Evolutionary conservation across 2,329 filamentous ascomycete genomes (phyloP), one percentile per base, ranked within the genome.

Genomic region (Diaporthe sp.): DNA sequence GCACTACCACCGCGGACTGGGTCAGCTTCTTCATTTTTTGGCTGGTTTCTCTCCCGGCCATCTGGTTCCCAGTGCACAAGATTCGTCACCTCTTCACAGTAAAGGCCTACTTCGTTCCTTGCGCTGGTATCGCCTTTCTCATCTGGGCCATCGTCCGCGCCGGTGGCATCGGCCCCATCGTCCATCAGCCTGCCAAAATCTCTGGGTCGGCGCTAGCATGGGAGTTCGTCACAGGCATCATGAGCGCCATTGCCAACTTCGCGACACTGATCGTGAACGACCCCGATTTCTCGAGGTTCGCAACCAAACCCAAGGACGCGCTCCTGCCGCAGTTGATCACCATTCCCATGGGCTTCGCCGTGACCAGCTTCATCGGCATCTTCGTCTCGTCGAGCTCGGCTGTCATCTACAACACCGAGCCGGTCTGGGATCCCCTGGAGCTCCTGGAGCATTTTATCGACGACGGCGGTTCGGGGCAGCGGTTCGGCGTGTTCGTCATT

Each of bases 191-290:
- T 0, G 89, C 90, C 61, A 90, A 86, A 5, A 84, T 91, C 6
- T 85, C 90, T 6, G 95, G 95, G 39, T 93, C 90, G 76, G 88
- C 88, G 0, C 88, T 98, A 4, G 95, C 88, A 1, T 98, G 96
- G 96, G 90, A 92, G 34, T 92, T 98, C 75, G 90, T 98, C 76
- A 93, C 92, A 77, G 95, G 95, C 51, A 92, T 98, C 84, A 98
- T 98, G 95, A 93, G 90, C 34, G 93, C 94, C 5, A 95, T 98
- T 78, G 94, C 94, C 80, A 98, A 98, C 85, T 98, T 98, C 81
- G 94, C 95, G 1, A 95, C 95, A 0, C 88, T 98, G 46, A 97
- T 98, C 79, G 89, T 93, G 76, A 92, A 97, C 82, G 92, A 94
- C 79, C 94, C 94, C 0, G 95, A 98, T 81, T 98, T 98, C 83